These are phyloP conservation scores for Trametopsis cervina DNA, from an alignment of 768 basidiomycete species.

Conservation along the genomic window DNA sequence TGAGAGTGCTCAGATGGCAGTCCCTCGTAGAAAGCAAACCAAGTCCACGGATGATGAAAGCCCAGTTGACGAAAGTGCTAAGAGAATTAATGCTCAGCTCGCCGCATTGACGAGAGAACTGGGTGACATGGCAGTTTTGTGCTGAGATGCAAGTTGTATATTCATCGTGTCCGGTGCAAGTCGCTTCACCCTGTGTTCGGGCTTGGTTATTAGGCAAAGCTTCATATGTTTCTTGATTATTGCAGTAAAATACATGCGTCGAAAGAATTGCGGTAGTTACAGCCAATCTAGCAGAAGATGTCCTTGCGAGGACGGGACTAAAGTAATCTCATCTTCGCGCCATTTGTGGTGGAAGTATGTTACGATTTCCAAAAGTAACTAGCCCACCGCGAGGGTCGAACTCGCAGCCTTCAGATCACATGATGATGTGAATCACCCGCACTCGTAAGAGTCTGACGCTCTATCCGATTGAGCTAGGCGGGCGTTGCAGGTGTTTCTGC, in stretches of 20 bases:
- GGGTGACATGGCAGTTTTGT: not conserved
- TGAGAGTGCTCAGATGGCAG: not conserved
- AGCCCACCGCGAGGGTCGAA: slow-evolving; percentile 62
- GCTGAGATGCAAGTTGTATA: not conserved
- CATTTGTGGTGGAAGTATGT: no score
- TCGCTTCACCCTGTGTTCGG: no score
- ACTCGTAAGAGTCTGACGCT: slow-evolving; percentile 55
- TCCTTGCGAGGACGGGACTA: no score
- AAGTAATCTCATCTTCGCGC: no score
- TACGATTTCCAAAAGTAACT: slow-evolving; percentile 29
- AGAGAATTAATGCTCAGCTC: not conserved
- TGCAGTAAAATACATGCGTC: no score
- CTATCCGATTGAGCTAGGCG: slow-evolving; percentile 66
- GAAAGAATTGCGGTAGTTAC: no score
- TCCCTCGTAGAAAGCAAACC: no score
- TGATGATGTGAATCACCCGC: slow-evolving; percentile 7
- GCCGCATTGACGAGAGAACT: not conserved
- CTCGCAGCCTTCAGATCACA: slow-evolving; percentile 53
- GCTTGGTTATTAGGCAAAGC: no score
- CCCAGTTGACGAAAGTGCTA: not conserved
- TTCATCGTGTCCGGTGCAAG: no score
- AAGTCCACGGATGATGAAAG: no score
- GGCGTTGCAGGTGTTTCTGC: slow-evolving; percentile 32
- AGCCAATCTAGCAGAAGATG: no score
- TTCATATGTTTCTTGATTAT: no score